Conservation (phyloP, 2,329 filamentous ascomycete genomes). For the Fusarium paranaense region DNA sequence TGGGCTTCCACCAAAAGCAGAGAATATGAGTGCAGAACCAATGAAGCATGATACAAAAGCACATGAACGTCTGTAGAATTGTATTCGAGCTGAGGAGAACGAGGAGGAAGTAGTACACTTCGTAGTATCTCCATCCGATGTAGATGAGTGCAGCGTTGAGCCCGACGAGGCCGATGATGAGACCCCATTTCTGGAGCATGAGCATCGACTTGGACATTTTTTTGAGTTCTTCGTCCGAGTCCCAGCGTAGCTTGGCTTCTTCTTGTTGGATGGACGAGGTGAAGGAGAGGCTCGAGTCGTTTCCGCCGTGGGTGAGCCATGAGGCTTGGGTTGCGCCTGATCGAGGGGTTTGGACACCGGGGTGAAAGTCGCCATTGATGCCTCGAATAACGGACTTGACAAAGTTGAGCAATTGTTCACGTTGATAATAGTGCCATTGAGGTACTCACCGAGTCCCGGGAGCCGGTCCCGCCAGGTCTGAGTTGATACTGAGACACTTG, state of each 20-base stretch:
- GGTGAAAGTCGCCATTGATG: conserved; percentile 48
- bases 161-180: conserved; percentile 50
- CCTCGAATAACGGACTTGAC: conserved; percentile 49
- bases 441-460: conserved; percentile 46
- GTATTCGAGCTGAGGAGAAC: conserved; percentile 60
- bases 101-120: conserved; percentile 58
- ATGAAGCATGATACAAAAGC: conserved; percentile 51
- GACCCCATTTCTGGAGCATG: conserved; percentile 53
- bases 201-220: conserved; percentile 53
- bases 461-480: conserved; percentile 28
- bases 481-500: conserved; percentile 28
- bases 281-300: conserved; percentile 51
- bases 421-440: fast-evolving
- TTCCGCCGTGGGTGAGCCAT: conserved; percentile 47
- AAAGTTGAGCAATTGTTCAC: conserved; percentile 1
- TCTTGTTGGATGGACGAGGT: conserved; percentile 52
- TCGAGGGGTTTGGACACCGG: conserved; percentile 47
- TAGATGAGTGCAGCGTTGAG: conserved; percentile 54
- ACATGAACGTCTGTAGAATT: conserved; percentile 56
- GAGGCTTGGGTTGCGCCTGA: conserved; percentile 47
- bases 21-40: conserved; percentile 47
- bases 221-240: conserved; percentile 54
- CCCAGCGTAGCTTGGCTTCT: conserved; percentile 54
- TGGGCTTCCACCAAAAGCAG: conserved; percentile 46
- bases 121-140: conserved; percentile 51